Conservation (phyloP, 1,139 yeast species). For the Yamadazyma atlantica region DNA sequence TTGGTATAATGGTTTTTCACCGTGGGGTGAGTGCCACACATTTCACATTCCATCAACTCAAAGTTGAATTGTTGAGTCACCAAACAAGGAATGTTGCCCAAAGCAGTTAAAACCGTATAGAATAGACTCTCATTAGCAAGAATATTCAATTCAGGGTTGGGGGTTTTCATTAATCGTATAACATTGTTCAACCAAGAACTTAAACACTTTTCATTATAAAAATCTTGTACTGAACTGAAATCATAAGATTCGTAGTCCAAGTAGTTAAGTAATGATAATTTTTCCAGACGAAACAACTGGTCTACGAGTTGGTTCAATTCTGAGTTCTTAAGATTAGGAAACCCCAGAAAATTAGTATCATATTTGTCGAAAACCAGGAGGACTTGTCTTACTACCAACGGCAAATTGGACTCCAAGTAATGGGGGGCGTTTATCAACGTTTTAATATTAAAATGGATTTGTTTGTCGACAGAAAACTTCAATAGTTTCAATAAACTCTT, state of each 20-base stretch:
- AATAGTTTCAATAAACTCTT: slow-evolving; percentile 25
- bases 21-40: slow-evolving; percentile 36
- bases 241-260: slow-evolving; percentile 2
- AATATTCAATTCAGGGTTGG: background rate
- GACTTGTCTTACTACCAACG: slow-evolving; percentile 5
- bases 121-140: slow-evolving; percentile 6
- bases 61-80: slow-evolving; percentile 31
- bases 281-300: background rate
- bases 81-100: slow-evolving; percentile 47
- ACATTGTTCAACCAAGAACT: slow-evolving; percentile 26
- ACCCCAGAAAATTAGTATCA: background rate
- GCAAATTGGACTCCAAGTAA: slow-evolving; percentile 6
- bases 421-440: slow-evolving; percentile 10
- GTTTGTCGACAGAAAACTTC: slow-evolving; percentile 20
- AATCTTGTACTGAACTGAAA: slow-evolving; percentile 4
- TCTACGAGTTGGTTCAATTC: slow-evolving; percentile 4
- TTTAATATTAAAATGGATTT: slow-evolving; percentile 7
- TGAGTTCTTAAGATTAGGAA: slow-evolving; percentile 3
- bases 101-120: slow-evolving; percentile 34
- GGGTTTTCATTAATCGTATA: slow-evolving; percentile 7
- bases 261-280: slow-evolving; percentile 6
- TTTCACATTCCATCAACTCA: slow-evolving; percentile 31
- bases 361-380: slow-evolving; percentile 4
- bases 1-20: slow-evolving; percentile 22
- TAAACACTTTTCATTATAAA: slow-evolving; percentile 10